Evolutionary conservation across 2,329 filamentous ascomycete species (phyloP), one percentile per base, ranked within the genome.

Genomic region (Fusarium liriodendri): DNA sequence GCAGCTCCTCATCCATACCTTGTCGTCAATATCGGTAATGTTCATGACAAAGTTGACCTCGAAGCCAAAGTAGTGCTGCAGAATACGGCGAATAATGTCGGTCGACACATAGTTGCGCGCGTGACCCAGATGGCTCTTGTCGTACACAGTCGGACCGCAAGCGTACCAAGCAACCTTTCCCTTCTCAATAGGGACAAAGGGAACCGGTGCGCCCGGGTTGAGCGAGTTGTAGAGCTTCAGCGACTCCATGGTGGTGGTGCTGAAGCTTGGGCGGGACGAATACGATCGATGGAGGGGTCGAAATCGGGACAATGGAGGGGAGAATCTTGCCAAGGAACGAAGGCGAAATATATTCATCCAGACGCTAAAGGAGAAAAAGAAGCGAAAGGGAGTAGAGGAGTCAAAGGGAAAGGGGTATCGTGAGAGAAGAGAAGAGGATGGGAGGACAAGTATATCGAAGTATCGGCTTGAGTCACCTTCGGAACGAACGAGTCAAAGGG

Each of bases 11-110:
- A 38, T 45, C 79, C 69, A 72, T 78, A 91, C 89, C 87, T 93
- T 93, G 83, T 94, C 91, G 76, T 95, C 93, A 42, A 96, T 89
- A 78, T 96, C 95, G 32, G 95, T 97, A 72, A 97, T 95, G 84
- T 97, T 97, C 92, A 97, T 97, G 74, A 97, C 94, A 84, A 97
- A 97, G 69, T 92, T 90, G 75, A 98, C 90, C 47, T 95, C 86
- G 82, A 93, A 97, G 70, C 91, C 90, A 81, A 97, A 97, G 83
- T 97, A 96, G 82, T 96, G 91, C 79, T 89, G 87, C 82, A 97
- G 84, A 77, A 97, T 94, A 78, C 95, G 91, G 70, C 95, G 90
- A 76, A 97, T 91, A 73, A 97, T 95, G 82, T 98, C 95, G 54
- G 94, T 96, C 59, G 92, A 94, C 72, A 97, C 94, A 89, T 97